Base-by-base conservation (phyloP, 768 basidiomycete genomes). In the Pilatotrama ljubarskyi region DNA sequence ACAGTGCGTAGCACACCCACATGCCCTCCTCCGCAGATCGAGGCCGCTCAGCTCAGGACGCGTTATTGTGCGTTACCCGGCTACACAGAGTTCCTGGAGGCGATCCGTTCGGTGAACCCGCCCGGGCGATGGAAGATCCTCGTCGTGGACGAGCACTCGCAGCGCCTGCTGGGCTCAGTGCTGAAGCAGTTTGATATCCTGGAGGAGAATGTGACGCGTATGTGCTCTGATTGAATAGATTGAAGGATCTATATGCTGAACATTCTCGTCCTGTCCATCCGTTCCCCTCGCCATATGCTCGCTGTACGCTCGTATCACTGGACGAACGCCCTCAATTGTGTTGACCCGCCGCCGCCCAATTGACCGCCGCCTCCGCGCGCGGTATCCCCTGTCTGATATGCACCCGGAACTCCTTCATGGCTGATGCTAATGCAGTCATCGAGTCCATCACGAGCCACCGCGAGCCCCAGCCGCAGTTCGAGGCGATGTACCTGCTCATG, bases 181-280 rank as follows among this genome's bases (percentile, higher is more conserved):
- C 81, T 98, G 66, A 94, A 93, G 75, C 88, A 93, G 71, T 94
- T 91, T 67, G 96, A 99, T 72, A 91, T 98, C 56, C 75, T 98
- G 56, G 88, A 94, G 73, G 93, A 97, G 80, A 95, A 95, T 79
- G 93, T 98, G 42, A 97, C 95, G 46, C 83, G 96, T 97, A 77
- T 72, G 93, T 51, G 40, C 40, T 20, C 35, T 29, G 10, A 32
- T 13, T 22, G 36, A n/a, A 5, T n/a, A 7, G 10, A 7, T 3
- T 18, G n/a, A 24, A 11, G 24, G 5, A 41, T 25, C n/a, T 1
- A 7, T 13, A 4, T 14, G 47, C 37, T 49, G 29, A 49, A 52
- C 49, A 8, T 37, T 24, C 35, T 38, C 38, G 25, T 20, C 25
- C 14, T 40, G 22, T 3, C 29, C 29, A 4, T 4, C 29, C 29